Conservation (phyloP, 768 basidiomycete genomes). For the Piloderma croceum region DNA sequence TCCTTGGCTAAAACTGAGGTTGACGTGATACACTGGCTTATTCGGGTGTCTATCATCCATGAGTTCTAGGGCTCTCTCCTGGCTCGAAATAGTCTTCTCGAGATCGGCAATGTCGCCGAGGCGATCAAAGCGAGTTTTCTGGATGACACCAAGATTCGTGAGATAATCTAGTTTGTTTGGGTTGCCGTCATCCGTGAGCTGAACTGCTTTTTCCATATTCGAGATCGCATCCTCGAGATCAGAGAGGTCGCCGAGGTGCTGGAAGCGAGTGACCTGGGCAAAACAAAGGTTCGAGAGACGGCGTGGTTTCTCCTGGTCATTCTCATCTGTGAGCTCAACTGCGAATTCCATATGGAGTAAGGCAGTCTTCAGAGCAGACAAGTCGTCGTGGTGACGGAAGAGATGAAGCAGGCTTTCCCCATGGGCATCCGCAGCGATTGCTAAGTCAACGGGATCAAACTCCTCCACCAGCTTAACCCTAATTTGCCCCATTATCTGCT, state of each 20-base stretch:
- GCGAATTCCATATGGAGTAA: conserved; percentile 3
- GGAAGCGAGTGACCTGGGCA: conserved; percentile 2
- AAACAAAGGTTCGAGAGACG: background rate
- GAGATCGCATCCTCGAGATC: conserved; percentile 21
- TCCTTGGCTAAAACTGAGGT: no score
- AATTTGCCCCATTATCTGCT: no score
- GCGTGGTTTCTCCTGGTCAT: background rate
- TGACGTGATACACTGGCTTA: no score
- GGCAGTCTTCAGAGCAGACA: conserved; percentile 9
- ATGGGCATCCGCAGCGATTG: no score
- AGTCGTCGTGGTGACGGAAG: conserved; percentile 7
- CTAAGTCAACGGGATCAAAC: no score
- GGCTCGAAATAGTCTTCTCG: no score
- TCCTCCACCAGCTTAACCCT: no score
- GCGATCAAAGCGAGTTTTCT: background rate
- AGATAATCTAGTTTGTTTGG: background rate
- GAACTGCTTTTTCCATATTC: conserved; percentile 6
- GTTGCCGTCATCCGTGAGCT: no score
- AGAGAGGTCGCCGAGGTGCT: conserved; percentile 15
- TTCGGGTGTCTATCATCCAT: no score
- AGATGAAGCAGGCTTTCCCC: no score
- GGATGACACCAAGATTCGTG: background rate
- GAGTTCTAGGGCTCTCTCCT: no score
- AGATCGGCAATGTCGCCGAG: no score
- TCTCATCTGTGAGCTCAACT: background rate